Percentiles rank a stretch among this genome's conserved stretches.
Evolutionary conservation across 352 stramenopile species (phyloP).

Genomic region (Phytophthora chlamydospora): DNA sequence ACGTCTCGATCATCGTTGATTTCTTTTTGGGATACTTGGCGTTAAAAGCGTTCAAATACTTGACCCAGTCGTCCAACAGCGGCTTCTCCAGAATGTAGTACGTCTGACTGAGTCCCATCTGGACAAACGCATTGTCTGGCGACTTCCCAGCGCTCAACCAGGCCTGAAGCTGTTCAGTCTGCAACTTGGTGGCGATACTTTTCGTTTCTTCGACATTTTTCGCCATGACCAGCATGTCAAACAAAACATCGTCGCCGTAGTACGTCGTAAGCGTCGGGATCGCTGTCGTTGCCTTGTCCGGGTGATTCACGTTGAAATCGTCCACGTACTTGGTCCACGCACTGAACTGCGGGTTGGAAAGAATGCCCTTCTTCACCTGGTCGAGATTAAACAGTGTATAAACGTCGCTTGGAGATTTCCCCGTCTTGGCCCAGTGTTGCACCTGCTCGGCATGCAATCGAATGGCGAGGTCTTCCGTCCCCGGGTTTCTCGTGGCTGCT

Average conservation of each 20-base stretch:
- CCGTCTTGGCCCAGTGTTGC: not conserved
- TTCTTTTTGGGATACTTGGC: constrained; percentile 10
- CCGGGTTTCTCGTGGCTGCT: not conserved
- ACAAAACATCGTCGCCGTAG: not conserved
- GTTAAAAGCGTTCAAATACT: constrained; percentile 15
- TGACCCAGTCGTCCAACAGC: constrained; percentile 1
- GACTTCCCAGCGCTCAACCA: not conserved
- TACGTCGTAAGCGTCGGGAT: not conserved
- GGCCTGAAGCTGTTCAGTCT: not conserved
- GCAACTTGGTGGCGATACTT: not conserved
- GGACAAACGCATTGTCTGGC: constrained; percentile 2
- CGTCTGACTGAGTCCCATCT: no score
- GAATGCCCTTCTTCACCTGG: not conserved
- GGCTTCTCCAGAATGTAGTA: not conserved
- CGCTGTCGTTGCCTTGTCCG: no score
- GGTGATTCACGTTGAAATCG: constrained; percentile 9
- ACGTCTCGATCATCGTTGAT: not conserved
- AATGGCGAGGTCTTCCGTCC: constrained; percentile 2
- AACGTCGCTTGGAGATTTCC: constrained; percentile 8
- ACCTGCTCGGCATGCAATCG: constrained; percentile 9
- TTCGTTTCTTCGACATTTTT: constrained; percentile 1
- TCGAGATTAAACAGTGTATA: not conserved
- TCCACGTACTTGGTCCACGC: no score
- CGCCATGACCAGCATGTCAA: not conserved
- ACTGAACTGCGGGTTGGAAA: not conserved